These are phyloP conservation scores for Lactarius hengduanensis DNA, from an alignment of 768 basidiomycete genomes.

Conservation along the genomic window DNA sequence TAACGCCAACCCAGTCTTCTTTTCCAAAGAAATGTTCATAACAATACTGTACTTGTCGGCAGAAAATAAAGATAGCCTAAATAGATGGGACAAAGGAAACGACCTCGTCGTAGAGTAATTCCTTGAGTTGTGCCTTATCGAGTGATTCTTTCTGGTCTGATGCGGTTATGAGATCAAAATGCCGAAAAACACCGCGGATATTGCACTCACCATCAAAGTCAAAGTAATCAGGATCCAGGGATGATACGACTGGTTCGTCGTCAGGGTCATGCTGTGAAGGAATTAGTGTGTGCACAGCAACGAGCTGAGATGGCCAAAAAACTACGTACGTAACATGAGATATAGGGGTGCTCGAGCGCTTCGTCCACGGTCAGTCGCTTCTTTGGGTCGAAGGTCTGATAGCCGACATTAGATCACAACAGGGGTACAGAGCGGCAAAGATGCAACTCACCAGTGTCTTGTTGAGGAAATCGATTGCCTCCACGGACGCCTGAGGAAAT, in stretches of 20 bases:
- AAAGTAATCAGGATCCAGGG: constrained; percentile 83
- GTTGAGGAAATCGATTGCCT: constrained; percentile 69
- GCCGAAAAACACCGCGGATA: background rate
- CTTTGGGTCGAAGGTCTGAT: constrained; percentile 84
- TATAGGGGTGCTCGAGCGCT: constrained; percentile 80
- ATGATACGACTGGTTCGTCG: constrained; percentile 82
- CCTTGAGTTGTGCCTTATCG: constrained; percentile 76
- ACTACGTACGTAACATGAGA: constrained; percentile 66
- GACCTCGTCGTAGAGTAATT: constrained; percentile 82
- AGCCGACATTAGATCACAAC: constrained; percentile 8
- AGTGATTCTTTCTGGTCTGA: constrained; percentile 71
- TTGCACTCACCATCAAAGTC: constrained; percentile 74
- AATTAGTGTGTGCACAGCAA: constrained; percentile 12
- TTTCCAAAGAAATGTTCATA: background rate
- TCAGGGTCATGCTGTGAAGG: constrained; percentile 71
- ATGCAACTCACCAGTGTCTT: constrained; percentile 56
- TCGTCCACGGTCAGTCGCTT: constrained; percentile 81
- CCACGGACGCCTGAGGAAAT: constrained; percentile 73
- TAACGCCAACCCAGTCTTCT: background rate
- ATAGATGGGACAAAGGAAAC: constrained; percentile 68
- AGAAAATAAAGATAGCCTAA: constrained; percentile 33
- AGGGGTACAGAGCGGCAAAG: constrained; percentile 21
- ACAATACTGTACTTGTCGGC: constrained; percentile 10
- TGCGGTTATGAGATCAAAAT: constrained; percentile 15
- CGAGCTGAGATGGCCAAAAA: background rate